Evolutionary conservation across 208 protist genomes (phyloP), one percentile per base, ranked within the genome.

Genomic region (Crithidia expoeki): DNA sequence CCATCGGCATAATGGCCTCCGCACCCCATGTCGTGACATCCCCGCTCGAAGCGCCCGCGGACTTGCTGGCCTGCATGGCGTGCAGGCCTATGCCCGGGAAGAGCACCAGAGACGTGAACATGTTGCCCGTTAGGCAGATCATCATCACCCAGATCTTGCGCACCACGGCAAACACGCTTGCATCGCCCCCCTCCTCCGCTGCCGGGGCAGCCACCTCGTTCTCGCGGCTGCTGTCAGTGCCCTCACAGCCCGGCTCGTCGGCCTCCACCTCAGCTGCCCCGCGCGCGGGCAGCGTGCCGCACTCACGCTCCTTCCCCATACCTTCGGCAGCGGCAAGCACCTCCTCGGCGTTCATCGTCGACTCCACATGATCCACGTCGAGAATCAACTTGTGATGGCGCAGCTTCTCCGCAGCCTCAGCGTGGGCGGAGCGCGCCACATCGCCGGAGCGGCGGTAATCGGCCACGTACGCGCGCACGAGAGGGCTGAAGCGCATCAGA

Each of bases 1-100:
- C 61, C 79, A 76, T 79, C 52, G 71, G 68, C 74, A 79, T 81
- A 11, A 83, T 57, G 30, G 66, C 57, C 68, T 83, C 60, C 25
- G 49, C 49, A 30, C 65, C 60, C 71, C 72, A 76, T 53, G 70
- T 27, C n/a, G 66, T 64, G 10, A 5, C 62, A 44, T 74, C 58
- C 25, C 19, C 68, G 10, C 4, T 0, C 5, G 16, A 21, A 14
- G 12, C 46, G 12, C 28, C 25, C 16, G n/a, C n/a, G 2, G 65
- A 12, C 14, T 9, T 68, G 32, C 17, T 46, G 7, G 62, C 34
- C 25, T 77, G 58, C 78, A 79, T 79, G 9, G 78, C 78, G 19
- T 51, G n/a, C 10, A 83, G 68, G 25, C 78, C 78, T 12, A 83
- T 74, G 38, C 78, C 78, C n/a, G 78, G 78, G 67, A 83, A 83